A percentile compares a stretch with the other conserved stretches of the same genome.
phyloP scores from a whole-genome alignment of 1,284 basidiomycete species.

The Sporisorium iseilematis-ciliati region DNA sequence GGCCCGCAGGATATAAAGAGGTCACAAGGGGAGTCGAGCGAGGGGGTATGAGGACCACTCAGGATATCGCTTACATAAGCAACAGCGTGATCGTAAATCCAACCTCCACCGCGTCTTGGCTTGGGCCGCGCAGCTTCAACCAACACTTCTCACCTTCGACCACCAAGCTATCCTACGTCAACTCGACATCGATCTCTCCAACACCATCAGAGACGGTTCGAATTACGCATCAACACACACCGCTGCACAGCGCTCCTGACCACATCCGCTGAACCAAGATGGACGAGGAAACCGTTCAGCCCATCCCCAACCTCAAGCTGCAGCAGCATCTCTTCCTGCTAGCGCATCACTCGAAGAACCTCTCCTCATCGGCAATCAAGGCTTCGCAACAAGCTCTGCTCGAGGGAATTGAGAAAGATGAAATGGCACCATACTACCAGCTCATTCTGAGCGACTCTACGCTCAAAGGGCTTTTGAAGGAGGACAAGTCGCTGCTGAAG shows the following conservation, averaged over 20 bases:
- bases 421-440: slow-evolving; percentile 68
- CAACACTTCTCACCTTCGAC: slow-evolving; percentile 22
- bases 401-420: slow-evolving; percentile 84
- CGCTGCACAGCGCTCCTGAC: not conserved
- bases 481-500: slow-evolving; percentile 77
- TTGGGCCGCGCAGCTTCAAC: slow-evolving; percentile 45
- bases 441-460: slow-evolving; percentile 63
- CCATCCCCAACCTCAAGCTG: slow-evolving; percentile 65
- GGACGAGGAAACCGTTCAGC: slow-evolving; percentile 65
- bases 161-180: slow-evolving; percentile 3
- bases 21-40: not conserved
- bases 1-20: no score
- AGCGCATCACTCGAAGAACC: slow-evolving; percentile 47
- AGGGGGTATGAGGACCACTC: not conserved
- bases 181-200: not conserved
- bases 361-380: slow-evolving; percentile 55
- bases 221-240: not conserved
- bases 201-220: not conserved
- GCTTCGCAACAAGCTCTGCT: slow-evolving; percentile 78
- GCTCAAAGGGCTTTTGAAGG: slow-evolving; percentile 65
- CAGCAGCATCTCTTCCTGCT: slow-evolving; percentile 68
- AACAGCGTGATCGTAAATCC: slow-evolving; percentile 35
- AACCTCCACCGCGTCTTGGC: slow-evolving; percentile 50
- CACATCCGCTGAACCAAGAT: slow-evolving; percentile 32
- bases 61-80: slow-evolving; percentile 32